Base-by-base conservation (phyloP, 2,329 filamentous ascomycete genomes). In the Aspergillus latus region DNA sequence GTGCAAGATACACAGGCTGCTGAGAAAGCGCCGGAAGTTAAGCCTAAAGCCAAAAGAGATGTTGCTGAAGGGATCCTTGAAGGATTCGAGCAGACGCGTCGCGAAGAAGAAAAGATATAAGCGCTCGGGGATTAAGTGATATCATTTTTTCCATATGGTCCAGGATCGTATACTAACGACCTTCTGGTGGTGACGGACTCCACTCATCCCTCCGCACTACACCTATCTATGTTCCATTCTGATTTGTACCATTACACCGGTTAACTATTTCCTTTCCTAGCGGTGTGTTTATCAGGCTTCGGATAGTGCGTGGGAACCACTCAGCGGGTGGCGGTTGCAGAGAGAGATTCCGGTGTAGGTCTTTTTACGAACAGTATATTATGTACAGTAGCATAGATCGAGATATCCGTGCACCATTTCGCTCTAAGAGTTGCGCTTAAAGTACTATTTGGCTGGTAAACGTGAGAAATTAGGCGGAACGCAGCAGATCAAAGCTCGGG, bases 51-150 rank as follows among this genome's bases (percentile, higher is more conserved):
- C 8, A 65, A 66, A 50, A 47, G 48, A 16, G 53, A 47, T 46
- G 8, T 53, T 6, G 75, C 79, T 49, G 72, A 79, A 53, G 78
- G 72, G 54, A 78, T 81, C 56, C 67, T 82, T 36, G 76, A 77
- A 44, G 73, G 76, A 2, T 82, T 82, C 60, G 78, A 82, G 15
- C 61, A 74, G 59, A 68, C 71, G 44, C 72, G 69, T 49, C 63
- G 71, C 52, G 66, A 67, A 49, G 70, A 67, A 54, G 66, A 67
- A 49, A 71, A 67, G 55, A 67, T 64, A 49, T 70, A 63, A 64
- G 49, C 48, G 37, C 36, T 49, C 56, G 37, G 30, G 49, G n/a
- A 10, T 42, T 28, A 29, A 29, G 21, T 52, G 44, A 32, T 46
- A 56, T 49, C 37, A 42, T 34, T 37, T 11, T 11, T 21, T 30